Evolutionary conservation across 2,329 filamentous ascomycete species (phyloP).

Genomic region (Aspergillus persii): DNA sequence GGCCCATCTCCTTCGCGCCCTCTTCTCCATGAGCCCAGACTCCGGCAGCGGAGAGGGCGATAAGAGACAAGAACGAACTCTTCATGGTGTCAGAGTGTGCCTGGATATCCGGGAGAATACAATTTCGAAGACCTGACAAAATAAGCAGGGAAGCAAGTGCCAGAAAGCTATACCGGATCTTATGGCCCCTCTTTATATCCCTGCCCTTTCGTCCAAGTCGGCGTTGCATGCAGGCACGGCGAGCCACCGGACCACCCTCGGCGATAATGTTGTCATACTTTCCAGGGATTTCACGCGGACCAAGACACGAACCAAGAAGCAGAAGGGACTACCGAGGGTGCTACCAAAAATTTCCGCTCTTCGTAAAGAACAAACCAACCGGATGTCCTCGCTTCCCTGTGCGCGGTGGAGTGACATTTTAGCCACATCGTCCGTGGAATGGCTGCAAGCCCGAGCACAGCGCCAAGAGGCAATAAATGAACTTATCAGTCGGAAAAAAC

Average conservation of each 20-base stretch:
- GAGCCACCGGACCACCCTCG: not conserved
- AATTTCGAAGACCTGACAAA: not conserved
- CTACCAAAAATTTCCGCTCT: not conserved
- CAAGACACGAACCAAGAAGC: not conserved
- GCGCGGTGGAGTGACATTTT: not conserved
- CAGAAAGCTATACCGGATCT: not conserved
- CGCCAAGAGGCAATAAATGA: slow-evolving; percentile 4
- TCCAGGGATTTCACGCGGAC: not conserved
- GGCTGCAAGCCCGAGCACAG: not conserved
- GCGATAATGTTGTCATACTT: not conserved
- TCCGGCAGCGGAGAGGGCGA: slow-evolving; percentile 1
- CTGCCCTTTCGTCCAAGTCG: not conserved
- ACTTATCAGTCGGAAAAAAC: not conserved
- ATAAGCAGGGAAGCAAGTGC: not conserved
- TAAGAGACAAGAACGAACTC: slow-evolving; percentile 10
- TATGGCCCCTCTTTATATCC: not conserved
- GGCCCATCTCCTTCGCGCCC: slow-evolving; percentile 47
- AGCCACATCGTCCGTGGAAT: not conserved
- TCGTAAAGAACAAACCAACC: not conserved
- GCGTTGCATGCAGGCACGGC: not conserved
- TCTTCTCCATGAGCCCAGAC: slow-evolving; percentile 9
- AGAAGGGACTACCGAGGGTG: not conserved
- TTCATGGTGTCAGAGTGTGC: not conserved
- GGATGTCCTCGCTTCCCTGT: not conserved
- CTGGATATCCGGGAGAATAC: not conserved